Conservation (phyloP, 1,284 basidiomycete species). For the Naganishia albida region DNA sequence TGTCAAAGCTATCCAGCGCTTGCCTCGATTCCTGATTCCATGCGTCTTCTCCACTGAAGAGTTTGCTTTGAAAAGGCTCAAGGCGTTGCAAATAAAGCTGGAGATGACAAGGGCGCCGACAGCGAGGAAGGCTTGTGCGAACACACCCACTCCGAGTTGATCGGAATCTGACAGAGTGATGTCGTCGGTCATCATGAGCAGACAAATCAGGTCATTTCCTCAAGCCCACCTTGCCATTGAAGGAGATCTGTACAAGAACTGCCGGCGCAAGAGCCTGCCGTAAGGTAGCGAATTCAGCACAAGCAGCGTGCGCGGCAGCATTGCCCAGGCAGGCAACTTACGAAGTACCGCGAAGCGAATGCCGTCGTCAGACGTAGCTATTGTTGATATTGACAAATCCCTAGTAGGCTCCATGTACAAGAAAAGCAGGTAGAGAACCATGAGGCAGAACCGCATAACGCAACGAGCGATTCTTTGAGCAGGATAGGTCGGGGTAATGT, state of each 20-base stretch:
- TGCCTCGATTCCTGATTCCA: neutral
- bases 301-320: neutral
- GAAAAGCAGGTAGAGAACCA: slow-evolving; percentile 6
- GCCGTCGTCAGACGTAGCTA: slow-evolving; percentile 3
- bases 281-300: neutral
- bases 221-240: neutral
- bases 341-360: slow-evolving; percentile 2
- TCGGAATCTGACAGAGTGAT: neutral
- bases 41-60: neutral
- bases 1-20: neutral
- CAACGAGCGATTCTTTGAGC: neutral
- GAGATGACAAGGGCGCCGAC: neutral
- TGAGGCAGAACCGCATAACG: slow-evolving; percentile 1
- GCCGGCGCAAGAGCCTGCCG: neutral
- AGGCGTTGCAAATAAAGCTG: neutral
- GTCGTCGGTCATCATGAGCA: neutral
- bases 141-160: neutral
- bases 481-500: neutral
- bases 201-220: neutral
- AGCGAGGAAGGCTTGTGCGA: slow-evolving; percentile 13
- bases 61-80: neutral
- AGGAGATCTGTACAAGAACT: slow-evolving; percentile 6
- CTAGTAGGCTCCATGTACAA: neutral
- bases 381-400: neutral
- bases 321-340: neutral